Evolutionary conservation across 164 flowering plant species (phyloP).

Genomic region (Taxillus chinensis): DNA sequence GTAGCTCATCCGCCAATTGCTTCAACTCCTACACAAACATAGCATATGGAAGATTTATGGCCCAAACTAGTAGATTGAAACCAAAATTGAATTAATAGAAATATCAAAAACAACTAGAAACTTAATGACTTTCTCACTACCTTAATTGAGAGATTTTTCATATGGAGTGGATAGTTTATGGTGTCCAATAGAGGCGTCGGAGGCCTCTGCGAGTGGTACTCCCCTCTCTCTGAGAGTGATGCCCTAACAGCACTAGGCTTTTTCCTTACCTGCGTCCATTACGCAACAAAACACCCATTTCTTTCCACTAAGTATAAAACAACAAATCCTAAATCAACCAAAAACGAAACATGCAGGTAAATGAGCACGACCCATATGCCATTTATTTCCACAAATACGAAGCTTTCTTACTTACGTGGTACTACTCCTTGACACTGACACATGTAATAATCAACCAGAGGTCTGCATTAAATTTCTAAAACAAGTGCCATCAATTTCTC

Average conservation of each 20-base stretch:
- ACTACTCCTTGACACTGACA: neutral
- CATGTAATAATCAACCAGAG: neutral
- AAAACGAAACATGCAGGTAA: neutral
- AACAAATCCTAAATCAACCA: conserved; percentile 1
- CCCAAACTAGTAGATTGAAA: neutral
- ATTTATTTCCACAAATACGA: neutral
- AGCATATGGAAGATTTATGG: neutral
- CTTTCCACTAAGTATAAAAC: conserved; percentile 8
- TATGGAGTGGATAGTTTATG: conserved; percentile 89
- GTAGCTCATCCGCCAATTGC: conserved; percentile 79
- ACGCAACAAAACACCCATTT: conserved; percentile 22
- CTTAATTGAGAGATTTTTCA: conserved; percentile 88
- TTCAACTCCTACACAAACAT: conserved; percentile 58
- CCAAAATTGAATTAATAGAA: neutral
- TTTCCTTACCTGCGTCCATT: conserved; percentile 37
- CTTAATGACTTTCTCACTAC: conserved; percentile 18
- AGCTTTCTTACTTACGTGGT: no score
- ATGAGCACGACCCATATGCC: neutral
- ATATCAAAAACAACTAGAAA: neutral
- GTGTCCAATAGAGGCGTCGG: conserved; percentile 96
- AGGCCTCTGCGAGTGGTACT: conserved; percentile 73
- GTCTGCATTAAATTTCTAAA: neutral
- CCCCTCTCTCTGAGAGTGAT: conserved; percentile 66
- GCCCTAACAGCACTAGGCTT: conserved; percentile 47
- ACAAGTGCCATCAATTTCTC: neutral